Evolutionary conservation across 768 basidiomycete genomes (phyloP).

Genomic region (Rhizopogon vesiculosus): DNA sequence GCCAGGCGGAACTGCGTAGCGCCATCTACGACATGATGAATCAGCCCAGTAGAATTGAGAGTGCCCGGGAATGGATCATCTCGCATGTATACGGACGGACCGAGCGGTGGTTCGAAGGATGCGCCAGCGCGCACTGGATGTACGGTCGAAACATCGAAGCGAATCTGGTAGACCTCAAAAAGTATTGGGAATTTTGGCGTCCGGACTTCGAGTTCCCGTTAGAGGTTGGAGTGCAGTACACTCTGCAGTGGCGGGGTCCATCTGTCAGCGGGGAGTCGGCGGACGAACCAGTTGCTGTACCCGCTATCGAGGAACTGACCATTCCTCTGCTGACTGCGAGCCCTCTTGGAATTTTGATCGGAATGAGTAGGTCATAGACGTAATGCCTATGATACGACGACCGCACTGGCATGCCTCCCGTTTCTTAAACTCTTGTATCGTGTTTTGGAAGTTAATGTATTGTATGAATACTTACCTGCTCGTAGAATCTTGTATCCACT

Average conservation of each 20-base stretch:
- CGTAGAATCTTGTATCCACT: not conserved
- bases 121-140: constrained; percentile 22
- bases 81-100: constrained; percentile 23
- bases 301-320: not conserved
- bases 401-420: not conserved
- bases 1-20: constrained; percentile 17
- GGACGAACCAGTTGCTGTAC: not conserved
- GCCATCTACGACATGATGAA: constrained; percentile 18
- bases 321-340: not conserved
- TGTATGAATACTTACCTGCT: not conserved
- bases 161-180: constrained; percentile 16
- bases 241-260: not conserved
- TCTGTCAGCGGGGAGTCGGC: not conserved
- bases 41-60: constrained; percentile 6
- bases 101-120: constrained; percentile 29
- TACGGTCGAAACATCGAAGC: constrained; percentile 19
- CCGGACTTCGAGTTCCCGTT: constrained; percentile 18
- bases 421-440: not conserved
- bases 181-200: constrained; percentile 20
- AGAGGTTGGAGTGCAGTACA: constrained; percentile 6
- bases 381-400: not conserved
- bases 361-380: not conserved
- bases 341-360: not conserved
- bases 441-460: not conserved
- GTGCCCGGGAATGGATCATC: constrained; percentile 21